Base-by-base conservation (phyloP, 352 stramenopile species). In the Aphanomyces invadans region DNA sequence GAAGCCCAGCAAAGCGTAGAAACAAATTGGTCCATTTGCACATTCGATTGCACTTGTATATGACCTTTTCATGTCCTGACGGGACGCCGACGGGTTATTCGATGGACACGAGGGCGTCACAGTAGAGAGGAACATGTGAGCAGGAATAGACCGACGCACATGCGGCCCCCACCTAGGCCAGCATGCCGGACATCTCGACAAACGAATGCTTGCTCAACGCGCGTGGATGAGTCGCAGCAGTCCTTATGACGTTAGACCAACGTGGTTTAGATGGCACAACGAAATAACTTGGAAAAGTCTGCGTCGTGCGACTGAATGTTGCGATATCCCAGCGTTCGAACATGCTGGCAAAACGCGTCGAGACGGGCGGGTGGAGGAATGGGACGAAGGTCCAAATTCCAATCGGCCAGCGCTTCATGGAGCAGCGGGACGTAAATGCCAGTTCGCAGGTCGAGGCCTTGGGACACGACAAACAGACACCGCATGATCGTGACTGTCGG, bases 391-490 rank as follows among this genome's bases (percentile, higher is more conserved):
- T 38, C 11, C 19, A 32, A 7, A n/a, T 57, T 7, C 49, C 49
- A 57, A 26, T 57, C 25, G 25, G 7, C 5, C 19, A 15, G 49
- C 4, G 49, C 15, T 32, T 57, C 49, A 15, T 38, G 5, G 4
- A 38, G 5, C 9, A 57, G 12, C 17, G 49, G 2, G 7, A 57
- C 12, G 19, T 23, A 29, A 11, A 38, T 5, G 12, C 49, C 49
- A 7, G 49, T 29, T 5, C 11, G 17, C 1, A 17, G 49, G 49
- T 11, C 25, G 19, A 57, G 15, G 29, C 49, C 19, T 33, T 57
- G 49, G 5, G 49, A 57, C 25, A 57, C 49, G 29, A 38, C 4
- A 57, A 57, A 57, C 19, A 57, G 25, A 26, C 49, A 57, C 25
- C 49, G 49, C 17, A 57, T 29, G 23, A 57, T 2, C 5, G 49